phyloP scores from a whole-genome alignment of 2,329 filamentous ascomycete genomes.

The Xenoacremonium recifei region DNA sequence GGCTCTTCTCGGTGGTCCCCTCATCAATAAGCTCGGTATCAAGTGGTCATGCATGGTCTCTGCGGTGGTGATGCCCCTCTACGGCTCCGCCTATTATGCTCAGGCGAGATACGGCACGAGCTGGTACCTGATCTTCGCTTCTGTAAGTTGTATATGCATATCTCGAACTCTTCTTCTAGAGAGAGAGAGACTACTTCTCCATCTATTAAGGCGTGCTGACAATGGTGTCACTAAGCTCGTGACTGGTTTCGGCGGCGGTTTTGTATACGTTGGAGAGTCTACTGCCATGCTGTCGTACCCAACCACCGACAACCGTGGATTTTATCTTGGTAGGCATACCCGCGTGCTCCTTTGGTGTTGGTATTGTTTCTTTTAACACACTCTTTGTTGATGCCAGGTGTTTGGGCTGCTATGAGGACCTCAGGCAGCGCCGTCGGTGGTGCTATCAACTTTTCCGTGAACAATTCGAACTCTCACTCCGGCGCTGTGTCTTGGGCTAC shows the following conservation, averaged over 20 bases:
- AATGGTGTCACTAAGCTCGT: constrained; percentile 2
- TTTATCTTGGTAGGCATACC: constrained; percentile 19
- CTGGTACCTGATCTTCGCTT: constrained; percentile 31
- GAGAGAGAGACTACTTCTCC: too few species aligned
- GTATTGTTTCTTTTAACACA: too few species aligned
- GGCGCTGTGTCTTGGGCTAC: constrained; percentile 11
- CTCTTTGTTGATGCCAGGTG: too few species aligned
- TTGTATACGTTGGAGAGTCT: constrained; percentile 34
- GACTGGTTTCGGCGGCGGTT: constrained; percentile 19
- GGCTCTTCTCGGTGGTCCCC: constrained; percentile 29
- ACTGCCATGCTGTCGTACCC: constrained; percentile 37
- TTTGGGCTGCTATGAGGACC: constrained; percentile 34
- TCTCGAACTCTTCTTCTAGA: not conserved
- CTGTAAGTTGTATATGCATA: constrained; percentile 6
- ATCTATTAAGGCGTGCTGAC: too few species aligned
- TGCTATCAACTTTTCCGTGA: constrained; percentile 32
- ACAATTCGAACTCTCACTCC: constrained; percentile 12
- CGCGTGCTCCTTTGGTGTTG: too few species aligned
- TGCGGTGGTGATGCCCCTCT: constrained; percentile 31
- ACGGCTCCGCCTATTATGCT: constrained; percentile 33
- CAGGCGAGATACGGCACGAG: constrained; percentile 27
- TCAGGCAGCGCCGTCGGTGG: constrained; percentile 32
- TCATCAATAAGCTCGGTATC: constrained; percentile 39
- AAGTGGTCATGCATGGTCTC: constrained; percentile 36
- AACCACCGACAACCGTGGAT: constrained; percentile 29